Base-by-base conservation (phyloP, 2,329 filamentous ascomycete genomes). In the Fusarium sp. region DNA sequence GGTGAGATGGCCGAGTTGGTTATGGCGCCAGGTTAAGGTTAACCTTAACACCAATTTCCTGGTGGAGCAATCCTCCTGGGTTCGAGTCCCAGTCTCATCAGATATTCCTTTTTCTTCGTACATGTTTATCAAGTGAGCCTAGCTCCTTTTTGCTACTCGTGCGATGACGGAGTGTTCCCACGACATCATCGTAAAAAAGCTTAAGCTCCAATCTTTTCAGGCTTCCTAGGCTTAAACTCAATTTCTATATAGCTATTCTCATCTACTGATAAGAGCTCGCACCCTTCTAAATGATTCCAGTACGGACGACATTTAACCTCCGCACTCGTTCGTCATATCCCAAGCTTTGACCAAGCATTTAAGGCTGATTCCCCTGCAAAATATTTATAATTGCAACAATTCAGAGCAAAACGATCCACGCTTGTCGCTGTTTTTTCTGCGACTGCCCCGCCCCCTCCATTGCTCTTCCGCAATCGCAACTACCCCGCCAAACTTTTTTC, bases 401-500 rank as follows among this genome's bases (percentile, higher is more conserved):
- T 51, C 36, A 36, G 20, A 39, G 26, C 35, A 42, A 47, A 31
- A 66, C 41, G 51, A 36, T 55, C 56, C 64, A 68, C 52, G 65
- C 26, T 69, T 69, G 47, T 58, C 41, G 47, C 38, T 63, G 24
- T 67, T 69, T 72, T 73, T 65, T 39, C 63, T 52, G 69, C 51
- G 58, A 35, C 48, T 75, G 73, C 73, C 73, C 74, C 74, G 68
- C 73, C 73, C 74, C 74, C 74, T 76, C 70, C 70, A 69, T 65
- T 26, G 39, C 54, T 45, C 58, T 56, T 75, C 59, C 73, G 73
- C 70, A 62, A 66, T 78, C 75, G 67, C 66, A 61, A 58, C 64
- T 78, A 78, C 77, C 77, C 77, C 77, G 75, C 77, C 77, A 79
- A 78, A 78, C 71, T 76, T 79, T 76, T 78, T 72, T 70, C 65